phyloP scores from a whole-genome alignment of 108 stramenopile species.

The Nitzschia sp. region DNA sequence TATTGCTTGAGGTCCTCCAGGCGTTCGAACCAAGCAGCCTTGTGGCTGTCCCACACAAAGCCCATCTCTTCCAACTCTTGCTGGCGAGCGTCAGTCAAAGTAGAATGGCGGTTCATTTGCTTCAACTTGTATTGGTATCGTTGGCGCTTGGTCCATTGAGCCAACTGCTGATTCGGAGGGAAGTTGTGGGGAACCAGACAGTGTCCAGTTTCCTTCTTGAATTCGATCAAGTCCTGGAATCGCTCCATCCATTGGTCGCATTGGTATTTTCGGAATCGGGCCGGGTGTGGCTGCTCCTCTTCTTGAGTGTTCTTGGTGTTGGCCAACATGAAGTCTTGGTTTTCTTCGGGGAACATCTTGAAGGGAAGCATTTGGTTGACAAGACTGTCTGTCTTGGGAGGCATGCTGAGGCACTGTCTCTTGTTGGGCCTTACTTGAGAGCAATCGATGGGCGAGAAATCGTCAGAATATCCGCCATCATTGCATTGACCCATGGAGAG shows the following conservation, averaged over 20 bases:
- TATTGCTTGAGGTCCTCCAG: conserved; percentile 31
- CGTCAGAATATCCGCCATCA: neutral
- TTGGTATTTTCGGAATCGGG: conserved; percentile 17
- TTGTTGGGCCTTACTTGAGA: neutral
- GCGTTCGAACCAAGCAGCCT: conserved; percentile 33
- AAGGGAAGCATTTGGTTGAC: neutral
- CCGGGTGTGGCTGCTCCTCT: neutral
- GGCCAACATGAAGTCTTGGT: neutral
- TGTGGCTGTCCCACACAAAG: conserved; percentile 29
- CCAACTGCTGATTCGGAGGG: conserved; percentile 33
- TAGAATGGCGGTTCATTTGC: conserved; percentile 22
- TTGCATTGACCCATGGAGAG: neutral
- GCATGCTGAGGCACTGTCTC: neutral
- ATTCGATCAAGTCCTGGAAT: conserved; percentile 28
- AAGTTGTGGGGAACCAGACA: conserved; percentile 47
- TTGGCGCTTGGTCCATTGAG: conserved; percentile 42
- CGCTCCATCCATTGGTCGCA: conserved; percentile 23
- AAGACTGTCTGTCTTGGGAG: neutral
- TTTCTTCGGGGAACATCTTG: neutral
- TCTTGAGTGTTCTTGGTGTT: neutral
- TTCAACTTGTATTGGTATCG: conserved; percentile 44
- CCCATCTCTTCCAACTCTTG: conserved; percentile 39
- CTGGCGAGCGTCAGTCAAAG: conserved; percentile 24
- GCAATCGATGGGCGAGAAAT: neutral
- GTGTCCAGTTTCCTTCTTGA: conserved; percentile 36